phyloP scores from a whole-genome alignment of 176 grass and related monocot species.

The Bromus sterilis region DNA sequence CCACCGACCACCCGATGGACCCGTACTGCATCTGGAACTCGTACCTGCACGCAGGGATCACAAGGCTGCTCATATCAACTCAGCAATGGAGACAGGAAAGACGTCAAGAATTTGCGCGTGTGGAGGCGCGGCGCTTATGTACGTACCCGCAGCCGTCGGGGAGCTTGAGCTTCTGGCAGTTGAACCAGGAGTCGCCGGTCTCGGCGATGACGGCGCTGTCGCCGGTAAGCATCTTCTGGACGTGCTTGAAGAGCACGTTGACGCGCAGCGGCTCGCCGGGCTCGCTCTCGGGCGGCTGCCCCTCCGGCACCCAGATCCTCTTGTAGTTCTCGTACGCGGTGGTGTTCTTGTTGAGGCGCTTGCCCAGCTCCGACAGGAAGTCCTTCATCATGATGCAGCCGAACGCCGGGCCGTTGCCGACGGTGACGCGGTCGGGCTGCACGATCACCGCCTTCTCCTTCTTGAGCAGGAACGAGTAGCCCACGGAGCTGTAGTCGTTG shows the following conservation, averaged over 20 bases:
- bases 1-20: constrained; percentile 74
- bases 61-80: neutral
- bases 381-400: constrained; percentile 79
- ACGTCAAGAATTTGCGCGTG: neutral
- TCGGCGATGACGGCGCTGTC: constrained; percentile 60
- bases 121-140: too few species aligned
- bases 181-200: constrained; percentile 82
- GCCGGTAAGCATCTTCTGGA: constrained; percentile 51
- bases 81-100: neutral
- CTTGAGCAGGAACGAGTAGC: constrained; percentile 57
- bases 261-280: constrained; percentile 50
- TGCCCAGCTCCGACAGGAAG: constrained; percentile 34
- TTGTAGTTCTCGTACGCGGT: constrained; percentile 67
- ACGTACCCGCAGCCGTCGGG: constrained; percentile 56
- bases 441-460: constrained; percentile 77
- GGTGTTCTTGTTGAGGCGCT: constrained; percentile 42
- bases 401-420: constrained; percentile 64
- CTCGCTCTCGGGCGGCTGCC: constrained; percentile 30
- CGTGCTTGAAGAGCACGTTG: constrained; percentile 79
- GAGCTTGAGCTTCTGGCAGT: constrained; percentile 81
- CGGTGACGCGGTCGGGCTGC: constrained; percentile 64
- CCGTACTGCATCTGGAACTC: constrained; percentile 97
- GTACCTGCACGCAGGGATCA: constrained; percentile 27
- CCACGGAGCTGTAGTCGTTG: constrained; percentile 87
- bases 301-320: constrained; percentile 58